A percentile compares a stretch with the other conserved stretches of the same genome.
Evolutionary conservation across 1,284 basidiomycete genomes (phyloP).

Genomic region (Apiotrichum sp.): DNA sequence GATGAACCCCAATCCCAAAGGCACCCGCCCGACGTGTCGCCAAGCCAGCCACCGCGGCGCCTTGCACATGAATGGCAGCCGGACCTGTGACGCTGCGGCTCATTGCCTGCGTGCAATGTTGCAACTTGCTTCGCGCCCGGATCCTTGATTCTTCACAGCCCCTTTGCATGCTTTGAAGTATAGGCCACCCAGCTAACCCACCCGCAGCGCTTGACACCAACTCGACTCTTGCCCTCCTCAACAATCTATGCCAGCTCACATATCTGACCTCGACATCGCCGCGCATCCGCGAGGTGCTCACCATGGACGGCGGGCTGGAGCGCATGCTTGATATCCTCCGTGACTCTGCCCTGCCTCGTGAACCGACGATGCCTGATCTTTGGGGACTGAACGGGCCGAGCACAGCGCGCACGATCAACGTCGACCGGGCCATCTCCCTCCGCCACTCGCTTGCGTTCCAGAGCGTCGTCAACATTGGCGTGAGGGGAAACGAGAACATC

Average conservation of each 20-base stretch:
- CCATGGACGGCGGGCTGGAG: slow-evolving; percentile 93
- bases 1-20: too few relatives aligned
- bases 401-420: slow-evolving; percentile 48
- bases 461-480: slow-evolving; percentile 95
- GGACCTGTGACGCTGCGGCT: too few relatives aligned
- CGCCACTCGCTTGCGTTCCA: slow-evolving; percentile 90
- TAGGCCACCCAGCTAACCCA: not conserved
- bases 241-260: slow-evolving; percentile 92
- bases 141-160: too few relatives aligned
- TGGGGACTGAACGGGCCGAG: slow-evolving; percentile 47
- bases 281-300: slow-evolving; percentile 96
- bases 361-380: slow-evolving; percentile 39
- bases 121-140: too few relatives aligned
- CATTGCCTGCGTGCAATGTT: too few relatives aligned
- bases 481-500: slow-evolving; percentile 88
- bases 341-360: slow-evolving; percentile 57
- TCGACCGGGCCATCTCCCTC: slow-evolving; percentile 76
- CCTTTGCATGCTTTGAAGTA: too few relatives aligned
- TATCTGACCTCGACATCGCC: slow-evolving; percentile 97
- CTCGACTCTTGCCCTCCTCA: slow-evolving; percentile 84
- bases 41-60: too few relatives aligned
- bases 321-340: slow-evolving; percentile 88
- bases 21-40: too few relatives aligned
- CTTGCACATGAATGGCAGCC: too few relatives aligned
- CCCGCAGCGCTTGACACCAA: slow-evolving; percentile 81